Evolutionary conservation across 129 eudicot genomes (phyloP), one percentile per base, ranked within the genome.

Genomic region (Tanacetum coccineum): DNA sequence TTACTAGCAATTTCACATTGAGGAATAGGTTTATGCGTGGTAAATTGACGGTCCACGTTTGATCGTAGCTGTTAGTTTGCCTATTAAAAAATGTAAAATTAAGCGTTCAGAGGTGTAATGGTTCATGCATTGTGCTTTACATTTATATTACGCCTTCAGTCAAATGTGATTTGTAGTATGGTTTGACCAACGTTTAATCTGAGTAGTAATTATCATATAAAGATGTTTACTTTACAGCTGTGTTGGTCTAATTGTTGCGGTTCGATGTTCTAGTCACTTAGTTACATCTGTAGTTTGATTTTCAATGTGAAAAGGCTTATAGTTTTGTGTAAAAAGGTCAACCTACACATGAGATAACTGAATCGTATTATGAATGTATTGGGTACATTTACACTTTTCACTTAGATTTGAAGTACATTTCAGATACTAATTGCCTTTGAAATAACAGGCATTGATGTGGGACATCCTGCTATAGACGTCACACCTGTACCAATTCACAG

Each of bases 381-480:
- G 49, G 39, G 44, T 30, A 46, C 10, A 13, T 45, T 14, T 66
- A 66, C 9, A 54, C 20, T 46, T 57, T 58, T 12, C 55, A 46
- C 56, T 58, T 57, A 32, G 14, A 58, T 56, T 13, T 14, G 62
- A 52, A 54, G 62, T 61, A 19, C 73, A 10, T 59, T 50, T 71
- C 21, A 59, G 17, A 60, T 66, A 56, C 66, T 61, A 46, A 72
- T 39, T 46, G 2, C 50, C 50, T 47, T 46, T 64, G 58, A 63
- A 11, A 69, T 67, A 19, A 14, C 94, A 88, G 98, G 95, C 50
- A 61, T 84, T 76, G 85, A 82, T 60, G 57, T 69, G 64, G 81
- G 65, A n/a, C 79, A 85, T 75, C 83, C 82, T 67, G 78, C 75
- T 25, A 62, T 83, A 17, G 77, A 79, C 66, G 80, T 87, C 22